These are phyloP conservation scores for Austroboletus novae-zelandiae DNA, from an alignment of 1,284 basidiomycete species.

Conservation along the genomic window DNA sequence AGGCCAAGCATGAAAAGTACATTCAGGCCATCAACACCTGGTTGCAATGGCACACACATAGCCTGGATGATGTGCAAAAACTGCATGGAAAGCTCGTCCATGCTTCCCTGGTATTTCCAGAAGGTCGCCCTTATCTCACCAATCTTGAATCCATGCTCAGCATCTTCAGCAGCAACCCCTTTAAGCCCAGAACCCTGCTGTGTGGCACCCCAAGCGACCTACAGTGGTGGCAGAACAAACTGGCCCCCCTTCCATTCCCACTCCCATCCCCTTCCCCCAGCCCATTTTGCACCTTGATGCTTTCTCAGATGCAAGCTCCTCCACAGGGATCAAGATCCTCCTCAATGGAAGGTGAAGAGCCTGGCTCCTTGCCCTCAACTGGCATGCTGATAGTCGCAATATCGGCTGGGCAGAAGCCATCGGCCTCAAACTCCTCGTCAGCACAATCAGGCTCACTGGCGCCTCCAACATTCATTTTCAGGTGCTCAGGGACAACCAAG, in stretches of 20 bases:
- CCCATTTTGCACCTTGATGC: not conserved
- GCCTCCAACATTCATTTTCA: slow-evolving; percentile 3
- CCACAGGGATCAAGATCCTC: slow-evolving; percentile 18
- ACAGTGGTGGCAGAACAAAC: not conserved
- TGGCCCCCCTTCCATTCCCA: not conserved
- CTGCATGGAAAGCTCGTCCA: slow-evolving; percentile 38
- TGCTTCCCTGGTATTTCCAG: slow-evolving; percentile 24
- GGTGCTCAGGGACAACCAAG: slow-evolving; percentile 25
- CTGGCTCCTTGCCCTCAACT: slow-evolving; percentile 7
- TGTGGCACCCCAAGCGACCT: not conserved
- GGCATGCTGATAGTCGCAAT: slow-evolving; percentile 14
- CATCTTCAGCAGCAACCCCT: slow-evolving; percentile 23
- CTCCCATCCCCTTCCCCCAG: not conserved
- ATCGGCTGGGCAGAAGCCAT: slow-evolving; percentile 29
- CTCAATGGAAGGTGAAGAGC: slow-evolving; percentile 6
- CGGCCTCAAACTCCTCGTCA: slow-evolving; percentile 23
- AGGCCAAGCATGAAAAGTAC: no score
- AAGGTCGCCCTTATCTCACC: slow-evolving; percentile 34
- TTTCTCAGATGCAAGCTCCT: not conserved
- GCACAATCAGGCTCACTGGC: not conserved
- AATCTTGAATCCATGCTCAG: slow-evolving; percentile 29
- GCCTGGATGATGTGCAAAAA: slow-evolving; percentile 26
- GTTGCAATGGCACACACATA: no score
- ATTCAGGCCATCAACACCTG: no score
- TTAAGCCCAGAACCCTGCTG: slow-evolving; percentile 14